A percentile compares a stretch with the other conserved stretches of the same genome.
Conservation (phyloP, 2,329 filamentous ascomycete species). For the Venturia effusa region DNA sequence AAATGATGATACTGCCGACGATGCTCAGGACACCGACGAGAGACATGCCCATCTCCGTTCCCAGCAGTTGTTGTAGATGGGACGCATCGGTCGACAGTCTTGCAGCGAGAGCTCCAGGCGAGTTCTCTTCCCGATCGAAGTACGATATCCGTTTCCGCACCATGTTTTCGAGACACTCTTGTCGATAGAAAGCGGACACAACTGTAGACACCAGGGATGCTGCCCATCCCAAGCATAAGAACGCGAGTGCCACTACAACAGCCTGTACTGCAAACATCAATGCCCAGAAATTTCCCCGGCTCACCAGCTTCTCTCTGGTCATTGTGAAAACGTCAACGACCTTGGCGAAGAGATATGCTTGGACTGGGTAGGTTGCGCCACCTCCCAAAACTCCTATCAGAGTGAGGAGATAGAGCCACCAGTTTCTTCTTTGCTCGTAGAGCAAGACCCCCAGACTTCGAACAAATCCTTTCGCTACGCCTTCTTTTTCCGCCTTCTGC, state of each 20-base stretch:
- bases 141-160: constrained; percentile 48
- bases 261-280: constrained; percentile 55
- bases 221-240: constrained; percentile 37
- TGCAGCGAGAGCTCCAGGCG: constrained; percentile 49
- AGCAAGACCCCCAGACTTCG: constrained; percentile 24
- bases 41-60: constrained; percentile 47
- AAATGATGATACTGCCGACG: constrained; percentile 52
- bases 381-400: constrained; percentile 21
- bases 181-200: constrained; percentile 42
- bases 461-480: constrained; percentile 21
- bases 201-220: constrained; percentile 9
- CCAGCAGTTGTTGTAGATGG: constrained; percentile 51
- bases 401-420: constrained; percentile 22
- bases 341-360: constrained; percentile 29
- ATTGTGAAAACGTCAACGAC: constrained; percentile 27
- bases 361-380: constrained; percentile 26
- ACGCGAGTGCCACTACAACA: constrained; percentile 39
- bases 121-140: constrained; percentile 51
- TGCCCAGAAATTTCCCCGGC: constrained; percentile 48
- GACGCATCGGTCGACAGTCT: constrained; percentile 46
- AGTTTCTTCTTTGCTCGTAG: constrained; percentile 24
- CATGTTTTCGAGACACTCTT: constrained; percentile 50
- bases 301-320: constrained; percentile 16
- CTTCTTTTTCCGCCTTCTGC: constrained; percentile 13
- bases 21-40: constrained; percentile 57